Evolutionary conservation across 352 stramenopile species (phyloP).

Genomic region (Elongisporangium prolatum): DNA sequence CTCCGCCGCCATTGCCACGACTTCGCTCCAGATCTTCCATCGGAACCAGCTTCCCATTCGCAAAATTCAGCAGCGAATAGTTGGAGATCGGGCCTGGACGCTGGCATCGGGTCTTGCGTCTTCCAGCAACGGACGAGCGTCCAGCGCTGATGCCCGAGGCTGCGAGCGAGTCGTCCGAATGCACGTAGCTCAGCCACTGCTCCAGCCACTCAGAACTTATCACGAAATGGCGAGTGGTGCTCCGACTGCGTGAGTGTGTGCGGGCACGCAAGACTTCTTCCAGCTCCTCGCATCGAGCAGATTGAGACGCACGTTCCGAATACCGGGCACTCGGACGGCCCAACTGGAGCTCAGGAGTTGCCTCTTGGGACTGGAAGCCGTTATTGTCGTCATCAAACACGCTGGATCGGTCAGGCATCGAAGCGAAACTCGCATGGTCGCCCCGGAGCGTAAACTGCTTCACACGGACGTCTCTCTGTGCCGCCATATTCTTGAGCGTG

Average conservation of each 20-base stretch:
- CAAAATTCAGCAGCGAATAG: conserved; percentile 62
- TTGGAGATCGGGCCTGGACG: conserved; percentile 58
- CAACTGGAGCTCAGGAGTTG: conserved; percentile 19
- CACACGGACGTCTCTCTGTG: conserved; percentile 50
- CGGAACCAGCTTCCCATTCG: conserved; percentile 49
- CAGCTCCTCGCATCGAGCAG: conserved; percentile 33
- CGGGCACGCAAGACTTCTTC: conserved; percentile 48
- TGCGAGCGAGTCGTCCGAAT: conserved; percentile 20
- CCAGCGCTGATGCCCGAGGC: conserved; percentile 3
- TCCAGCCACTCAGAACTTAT: conserved; percentile 59
- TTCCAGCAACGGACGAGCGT: conserved; percentile 8
- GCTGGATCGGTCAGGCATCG: conserved; percentile 6
- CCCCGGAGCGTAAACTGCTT: conserved; percentile 38
- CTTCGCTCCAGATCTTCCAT: conserved; percentile 38
- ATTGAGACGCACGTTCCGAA: not conserved
- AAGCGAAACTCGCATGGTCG: conserved; percentile 6
- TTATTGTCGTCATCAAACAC: conserved; percentile 22
- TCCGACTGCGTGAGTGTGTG: conserved; percentile 20
- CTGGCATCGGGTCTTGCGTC: conserved; percentile 9
- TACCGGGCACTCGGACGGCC: conserved; percentile 9
- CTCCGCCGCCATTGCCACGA: conserved; percentile 24
- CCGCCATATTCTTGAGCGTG: conserved; percentile 57
- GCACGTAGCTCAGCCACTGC: conserved; percentile 66
- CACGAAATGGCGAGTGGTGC: conserved; percentile 31
- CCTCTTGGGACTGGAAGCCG: conserved; percentile 21